Evolutionary conservation across 257 asterid genomes (phyloP).

Genomic region (Solanum dulcamara): DNA sequence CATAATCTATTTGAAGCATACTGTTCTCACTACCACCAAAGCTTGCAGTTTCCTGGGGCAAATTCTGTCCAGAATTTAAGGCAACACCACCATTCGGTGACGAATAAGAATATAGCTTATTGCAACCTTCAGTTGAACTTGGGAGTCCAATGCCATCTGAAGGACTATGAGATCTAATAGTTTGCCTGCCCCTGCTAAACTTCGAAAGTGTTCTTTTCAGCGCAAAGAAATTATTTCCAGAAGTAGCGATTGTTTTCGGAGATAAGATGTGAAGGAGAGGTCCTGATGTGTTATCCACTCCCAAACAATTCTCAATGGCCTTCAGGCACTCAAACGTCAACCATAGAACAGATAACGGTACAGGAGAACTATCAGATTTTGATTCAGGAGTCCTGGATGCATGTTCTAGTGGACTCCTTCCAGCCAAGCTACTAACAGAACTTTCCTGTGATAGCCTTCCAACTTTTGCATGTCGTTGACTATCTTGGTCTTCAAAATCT

Average conservation of each 20-base stretch:
- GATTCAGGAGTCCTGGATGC: slow-evolving; percentile 25
- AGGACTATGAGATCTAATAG: slow-evolving; percentile 25
- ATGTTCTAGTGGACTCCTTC: slow-evolving; percentile 38
- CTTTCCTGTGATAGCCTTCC: slow-evolving; percentile 90
- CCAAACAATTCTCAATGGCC: slow-evolving; percentile 81
- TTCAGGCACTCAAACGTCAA: slow-evolving; percentile 75
- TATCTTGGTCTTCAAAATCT: slow-evolving; percentile 70
- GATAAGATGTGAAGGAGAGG: slow-evolving; percentile 34
- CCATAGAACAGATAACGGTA: slow-evolving; percentile 67
- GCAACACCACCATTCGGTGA: slow-evolving; percentile 31
- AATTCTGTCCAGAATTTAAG: slow-evolving; percentile 28
- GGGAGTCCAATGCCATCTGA: slow-evolving; percentile 30
- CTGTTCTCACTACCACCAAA: slow-evolving; percentile 38
- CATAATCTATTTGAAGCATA: slow-evolving; percentile 43
- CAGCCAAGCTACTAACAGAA: slow-evolving; percentile 51
- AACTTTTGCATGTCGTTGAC: slow-evolving; percentile 77
- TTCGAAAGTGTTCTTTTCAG: slow-evolving; percentile 57
- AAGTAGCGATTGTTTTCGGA: slow-evolving; percentile 34
- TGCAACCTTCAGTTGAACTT: slow-evolving; percentile 25
- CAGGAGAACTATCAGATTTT: slow-evolving; percentile 29
- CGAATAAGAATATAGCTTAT: slow-evolving; percentile 22
- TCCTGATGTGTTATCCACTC: slow-evolving; percentile 57
- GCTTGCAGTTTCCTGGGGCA: slow-evolving; percentile 22
- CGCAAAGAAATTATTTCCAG: slow-evolving; percentile 52
- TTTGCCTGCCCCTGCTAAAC: slow-evolving; percentile 50